Percentiles rank a stretch among this genome's conserved stretches.
phyloP scores from a whole-genome alignment of 352 stramenopile genomes.

The Aphanomyces invadans region DNA sequence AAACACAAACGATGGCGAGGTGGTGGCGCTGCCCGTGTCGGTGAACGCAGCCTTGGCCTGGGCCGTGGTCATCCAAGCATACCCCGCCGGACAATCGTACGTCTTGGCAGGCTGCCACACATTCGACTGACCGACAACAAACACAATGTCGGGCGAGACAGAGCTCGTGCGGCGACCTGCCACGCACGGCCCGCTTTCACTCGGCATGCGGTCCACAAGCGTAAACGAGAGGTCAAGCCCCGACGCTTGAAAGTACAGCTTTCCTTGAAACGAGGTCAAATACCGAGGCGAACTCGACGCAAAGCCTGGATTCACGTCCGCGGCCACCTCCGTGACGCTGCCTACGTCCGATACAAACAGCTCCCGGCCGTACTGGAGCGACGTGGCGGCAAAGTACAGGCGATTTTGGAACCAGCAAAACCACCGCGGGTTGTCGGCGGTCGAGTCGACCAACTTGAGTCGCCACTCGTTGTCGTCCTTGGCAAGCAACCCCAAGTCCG shows the following conservation, averaged over 20 bases:
- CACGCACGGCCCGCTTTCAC: conserved; percentile 33
- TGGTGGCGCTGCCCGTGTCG: background rate
- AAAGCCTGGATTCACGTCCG: conserved; percentile 50
- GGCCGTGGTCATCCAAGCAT: conserved; percentile 49
- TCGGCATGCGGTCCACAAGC: no score
- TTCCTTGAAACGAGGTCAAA: conserved; percentile 37
- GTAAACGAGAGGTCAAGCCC: conserved; percentile 55
- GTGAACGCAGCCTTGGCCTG: conserved; percentile 33
- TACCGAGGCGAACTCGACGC: conserved; percentile 32
- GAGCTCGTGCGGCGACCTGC: conserved; percentile 38
- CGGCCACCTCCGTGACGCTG: conserved; percentile 39
- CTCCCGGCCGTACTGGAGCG: conserved; percentile 42
- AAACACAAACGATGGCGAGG: conserved; percentile 44
- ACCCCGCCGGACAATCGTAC: conserved; percentile 73
- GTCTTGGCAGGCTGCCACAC: conserved; percentile 35
- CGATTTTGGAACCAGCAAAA: conserved; percentile 27
- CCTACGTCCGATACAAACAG: conserved; percentile 57
- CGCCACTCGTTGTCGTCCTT: conserved; percentile 27
- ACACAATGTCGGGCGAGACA: conserved; percentile 38
- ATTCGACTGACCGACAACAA: conserved; percentile 42
- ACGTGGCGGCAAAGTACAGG: conserved; percentile 46
- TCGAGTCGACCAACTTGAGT: conserved; percentile 28
- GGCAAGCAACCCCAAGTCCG: background rate
- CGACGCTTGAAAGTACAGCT: conserved; percentile 58
- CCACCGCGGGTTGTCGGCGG: conserved; percentile 22